Percentiles rank a stretch among this genome's conserved stretches.
These are phyloP conservation scores for Nicotiana tabacum DNA, from an alignment of 257 asterid species.

Conservation along the genomic window DNA sequence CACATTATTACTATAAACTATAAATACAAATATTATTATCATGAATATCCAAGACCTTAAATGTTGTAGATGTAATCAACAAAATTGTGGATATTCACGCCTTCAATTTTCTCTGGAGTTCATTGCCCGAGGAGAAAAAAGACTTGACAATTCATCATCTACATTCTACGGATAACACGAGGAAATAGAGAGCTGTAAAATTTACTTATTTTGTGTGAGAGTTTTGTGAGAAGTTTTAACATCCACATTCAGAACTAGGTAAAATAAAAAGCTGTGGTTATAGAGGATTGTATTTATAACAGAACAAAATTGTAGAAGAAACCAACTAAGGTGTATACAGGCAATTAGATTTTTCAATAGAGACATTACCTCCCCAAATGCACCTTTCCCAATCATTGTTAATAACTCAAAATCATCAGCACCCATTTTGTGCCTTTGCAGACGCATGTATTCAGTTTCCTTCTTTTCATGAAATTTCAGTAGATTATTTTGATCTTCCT, in stretches of 20 bases:
- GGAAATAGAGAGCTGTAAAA: background rate
- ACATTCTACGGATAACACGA: background rate
- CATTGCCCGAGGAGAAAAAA: background rate
- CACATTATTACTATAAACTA: background rate
- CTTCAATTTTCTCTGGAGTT: background rate
- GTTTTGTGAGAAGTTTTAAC: background rate
- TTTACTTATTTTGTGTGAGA: background rate
- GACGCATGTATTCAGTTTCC: conserved; percentile 99
- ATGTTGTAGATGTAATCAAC: background rate
- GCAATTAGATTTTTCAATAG: background rate
- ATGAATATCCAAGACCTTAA: background rate
- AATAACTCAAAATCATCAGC: conserved; percentile 88
- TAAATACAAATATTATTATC: background rate
- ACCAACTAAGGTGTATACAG: background rate
- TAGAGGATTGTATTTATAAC: background rate
- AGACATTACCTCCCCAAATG: conserved; percentile 87
- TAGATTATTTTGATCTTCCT: conserved; percentile 89
- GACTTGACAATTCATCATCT: background rate
- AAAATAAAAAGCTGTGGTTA: background rate
- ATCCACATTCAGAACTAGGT: background rate
- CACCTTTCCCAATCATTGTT: conserved; percentile 98
- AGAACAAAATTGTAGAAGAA: background rate
- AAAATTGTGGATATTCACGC: background rate
- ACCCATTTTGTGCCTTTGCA: conserved; percentile 96
- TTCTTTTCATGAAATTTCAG: conserved; percentile 84